Evolutionary conservation across 345 rosid genomes (phyloP).

Genomic region (Ceriops tagal): DNA sequence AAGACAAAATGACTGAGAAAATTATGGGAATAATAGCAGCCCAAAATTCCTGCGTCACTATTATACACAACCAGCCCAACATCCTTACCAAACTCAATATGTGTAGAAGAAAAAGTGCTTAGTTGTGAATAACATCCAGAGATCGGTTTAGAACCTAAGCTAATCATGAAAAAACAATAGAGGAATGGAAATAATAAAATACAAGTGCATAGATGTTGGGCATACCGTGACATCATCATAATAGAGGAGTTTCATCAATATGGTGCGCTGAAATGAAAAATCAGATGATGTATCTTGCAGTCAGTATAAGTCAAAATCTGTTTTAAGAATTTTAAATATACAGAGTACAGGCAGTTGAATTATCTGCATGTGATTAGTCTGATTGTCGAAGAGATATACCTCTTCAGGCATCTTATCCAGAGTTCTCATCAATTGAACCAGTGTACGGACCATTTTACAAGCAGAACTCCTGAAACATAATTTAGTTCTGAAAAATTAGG

Average conservation of each 20-base stretch:
- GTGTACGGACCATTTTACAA: slow-evolving; percentile 91
- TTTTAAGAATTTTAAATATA: neutral
- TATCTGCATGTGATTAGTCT: neutral
- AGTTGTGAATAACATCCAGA: neutral
- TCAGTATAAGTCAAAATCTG: neutral
- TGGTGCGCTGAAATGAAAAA: slow-evolving; percentile 70
- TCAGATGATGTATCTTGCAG: slow-evolving; percentile 10
- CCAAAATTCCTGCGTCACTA: neutral
- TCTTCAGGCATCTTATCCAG: slow-evolving; percentile 92
- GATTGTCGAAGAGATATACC: slow-evolving; percentile 33
- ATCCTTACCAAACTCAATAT: neutral
- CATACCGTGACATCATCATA: slow-evolving; percentile 95
- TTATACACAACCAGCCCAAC: neutral
- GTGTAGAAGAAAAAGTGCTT: neutral
- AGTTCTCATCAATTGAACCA: slow-evolving; percentile 95
- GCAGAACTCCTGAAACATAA: slow-evolving; percentile 73
- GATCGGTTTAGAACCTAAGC: neutral
- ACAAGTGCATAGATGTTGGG: slow-evolving; percentile 6
- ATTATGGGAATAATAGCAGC: neutral
- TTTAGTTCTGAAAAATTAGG: neutral
- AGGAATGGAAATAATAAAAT: neutral
- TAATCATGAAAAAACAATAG: neutral
- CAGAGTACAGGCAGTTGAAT: slow-evolving; percentile 2
- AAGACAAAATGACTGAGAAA: neutral
- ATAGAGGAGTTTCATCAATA: slow-evolving; percentile 92